Evolutionary conservation across 2,329 filamentous ascomycete genomes (phyloP).

Genomic region (Fusarium marasasianum): DNA sequence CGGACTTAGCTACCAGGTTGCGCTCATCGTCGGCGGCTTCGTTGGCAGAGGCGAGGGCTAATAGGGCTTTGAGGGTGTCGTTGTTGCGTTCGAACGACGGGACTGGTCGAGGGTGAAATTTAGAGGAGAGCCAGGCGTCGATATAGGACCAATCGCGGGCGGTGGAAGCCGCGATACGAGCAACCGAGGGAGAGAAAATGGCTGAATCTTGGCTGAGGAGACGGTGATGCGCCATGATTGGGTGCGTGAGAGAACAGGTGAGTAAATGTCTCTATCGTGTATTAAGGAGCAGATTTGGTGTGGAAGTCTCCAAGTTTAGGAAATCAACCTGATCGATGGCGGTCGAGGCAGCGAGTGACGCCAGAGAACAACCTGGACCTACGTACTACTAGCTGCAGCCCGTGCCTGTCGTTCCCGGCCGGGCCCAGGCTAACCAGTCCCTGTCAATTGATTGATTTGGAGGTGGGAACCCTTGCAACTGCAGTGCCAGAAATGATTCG

Average conservation of each 20-base stretch:
- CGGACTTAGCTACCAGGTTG: conserved; percentile 64
- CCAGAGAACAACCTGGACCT: conserved; percentile 8
- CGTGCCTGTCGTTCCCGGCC: not conserved
- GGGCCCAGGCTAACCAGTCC: not conserved
- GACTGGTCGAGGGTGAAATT: conserved; percentile 69
- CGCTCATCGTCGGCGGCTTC: conserved; percentile 80
- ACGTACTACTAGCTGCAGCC: not conserved
- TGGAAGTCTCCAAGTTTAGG: not conserved
- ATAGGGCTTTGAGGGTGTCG: conserved; percentile 79
- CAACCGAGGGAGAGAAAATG: conserved; percentile 74
- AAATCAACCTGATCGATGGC: not conserved
- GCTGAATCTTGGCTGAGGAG: conserved; percentile 50
- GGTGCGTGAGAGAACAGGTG: not conserved
- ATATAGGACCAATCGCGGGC: conserved; percentile 93
- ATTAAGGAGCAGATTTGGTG: not conserved
- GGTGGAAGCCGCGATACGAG: conserved; percentile 79
- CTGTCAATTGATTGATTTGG: not conserved
- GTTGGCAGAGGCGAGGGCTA: conserved; percentile 78
- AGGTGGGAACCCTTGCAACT: not conserved
- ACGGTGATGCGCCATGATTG: conserved; percentile 39
- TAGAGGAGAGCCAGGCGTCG: conserved; percentile 81
- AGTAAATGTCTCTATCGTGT: not conserved
- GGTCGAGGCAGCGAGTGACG: conserved; percentile 22
- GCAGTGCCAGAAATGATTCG: conserved; percentile 1
- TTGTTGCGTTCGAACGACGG: conserved; percentile 87